Conservation (phyloP, 2,329 filamentous ascomycete genomes). For the Exophiala oligosperma region DNA sequence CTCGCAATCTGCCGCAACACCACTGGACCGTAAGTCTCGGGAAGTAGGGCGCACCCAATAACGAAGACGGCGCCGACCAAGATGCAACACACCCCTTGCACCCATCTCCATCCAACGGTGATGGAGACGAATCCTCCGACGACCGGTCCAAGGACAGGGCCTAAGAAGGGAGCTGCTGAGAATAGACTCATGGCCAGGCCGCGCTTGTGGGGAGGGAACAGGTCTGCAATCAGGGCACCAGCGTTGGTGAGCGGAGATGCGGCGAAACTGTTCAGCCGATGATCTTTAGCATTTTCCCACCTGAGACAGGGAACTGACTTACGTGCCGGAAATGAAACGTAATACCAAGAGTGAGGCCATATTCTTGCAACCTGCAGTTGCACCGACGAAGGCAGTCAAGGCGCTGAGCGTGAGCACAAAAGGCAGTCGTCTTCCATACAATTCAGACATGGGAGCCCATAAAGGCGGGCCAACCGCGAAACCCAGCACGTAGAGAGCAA, state of each 20-base stretch:
- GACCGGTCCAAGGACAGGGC: too few species aligned
- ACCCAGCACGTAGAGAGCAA: conserved; percentile 51
- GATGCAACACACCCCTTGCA: too few species aligned
- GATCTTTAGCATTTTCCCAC: too few species aligned
- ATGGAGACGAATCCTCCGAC: too few species aligned
- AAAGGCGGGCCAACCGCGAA: conserved; percentile 63
- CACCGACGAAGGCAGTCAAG: conserved; percentile 64
- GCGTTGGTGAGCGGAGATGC: conserved; percentile 66
- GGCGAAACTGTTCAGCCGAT: conserved; percentile 4
- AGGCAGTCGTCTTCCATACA: conserved; percentile 38
- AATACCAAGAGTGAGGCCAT: conserved; percentile 66
- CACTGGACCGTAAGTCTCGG: too few species aligned
- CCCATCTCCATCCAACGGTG: too few species aligned
- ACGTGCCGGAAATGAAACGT: conserved; percentile 54
- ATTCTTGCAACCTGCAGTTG: conserved; percentile 62
- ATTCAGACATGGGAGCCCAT: conserved; percentile 34
- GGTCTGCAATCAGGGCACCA: conserved; percentile 66
- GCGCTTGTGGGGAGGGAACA: conserved; percentile 60
- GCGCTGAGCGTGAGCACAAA: conserved; percentile 64
- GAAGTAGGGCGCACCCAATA: too few species aligned
- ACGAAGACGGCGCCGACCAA: too few species aligned
- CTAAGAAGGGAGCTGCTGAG: too few species aligned
- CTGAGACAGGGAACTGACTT: too few species aligned
- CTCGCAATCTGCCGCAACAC: too few species aligned
- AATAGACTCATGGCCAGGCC: conserved; percentile 57